Base-by-base conservation (phyloP, 306 rosid genomes). In the Quercus bicolor region DNA sequence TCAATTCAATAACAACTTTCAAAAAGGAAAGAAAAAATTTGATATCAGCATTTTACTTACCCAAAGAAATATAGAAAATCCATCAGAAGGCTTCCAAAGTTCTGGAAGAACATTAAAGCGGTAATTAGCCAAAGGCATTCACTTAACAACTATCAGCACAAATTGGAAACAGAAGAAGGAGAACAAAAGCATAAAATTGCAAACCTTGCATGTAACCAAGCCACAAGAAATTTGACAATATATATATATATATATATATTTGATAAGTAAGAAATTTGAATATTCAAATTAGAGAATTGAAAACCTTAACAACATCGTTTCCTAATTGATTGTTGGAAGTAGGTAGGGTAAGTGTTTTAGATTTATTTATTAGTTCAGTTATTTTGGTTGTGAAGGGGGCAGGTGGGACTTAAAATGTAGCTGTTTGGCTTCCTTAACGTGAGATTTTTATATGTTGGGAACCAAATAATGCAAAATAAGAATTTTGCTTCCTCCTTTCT, bases 31-130 rank as follows among this genome's bases (percentile, higher is more conserved):
- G 68, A 45, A 61, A 26, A 78, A 37, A 34, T 79, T 33, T 29
- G n/a, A 20, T 69, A 68, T 76, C 57, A 81, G 54, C 28, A 65
- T 59, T 54, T 83, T 59, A 48, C 98, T 86, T 84, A 94, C 98
- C 98, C 98, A 86, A 90, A 94, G 81, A 94, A 92, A 85, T 89
- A 88, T 21, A 94, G 95, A 89, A 94, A 94, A 84, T 94, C 97
- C 93, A 88, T 87, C 40, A 94, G 83, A 84, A 94, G 94, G 85
- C 92, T 88, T 80, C 98, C 98, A 86, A 87, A 87, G 72, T 87
- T 94, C 98, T 92, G 97, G 85, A 88, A 86, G 52, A 84, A 45
- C 68, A 70, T 73, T 34, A 69, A 75, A 51, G 28, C 5, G 21
- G 70, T 1, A 13, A 60, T 84, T 37, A 77, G 74, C 37, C 69